Evolutionary conservation across 495 filamentous ascomycete species (phyloP).

Genomic region (Tetracladium setigerum): DNA sequence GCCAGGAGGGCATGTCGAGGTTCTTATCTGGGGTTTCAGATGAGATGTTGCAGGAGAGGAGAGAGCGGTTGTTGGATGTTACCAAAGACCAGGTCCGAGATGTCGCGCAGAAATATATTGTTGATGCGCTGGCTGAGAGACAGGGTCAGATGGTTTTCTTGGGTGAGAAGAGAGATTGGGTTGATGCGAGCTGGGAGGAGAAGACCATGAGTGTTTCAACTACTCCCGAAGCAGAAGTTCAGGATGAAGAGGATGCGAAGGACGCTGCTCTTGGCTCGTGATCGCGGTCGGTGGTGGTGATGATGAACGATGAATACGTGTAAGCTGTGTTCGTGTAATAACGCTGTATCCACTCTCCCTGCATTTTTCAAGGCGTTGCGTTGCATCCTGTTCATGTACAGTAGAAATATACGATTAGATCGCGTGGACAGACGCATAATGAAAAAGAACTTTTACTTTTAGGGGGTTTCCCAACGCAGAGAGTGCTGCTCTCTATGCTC

Average conservation of each 20-base stretch:
- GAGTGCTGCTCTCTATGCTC: too few species aligned
- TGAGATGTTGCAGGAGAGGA: slow-evolving; percentile 80
- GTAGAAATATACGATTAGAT: too few species aligned
- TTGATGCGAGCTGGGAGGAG: slow-evolving; percentile 43
- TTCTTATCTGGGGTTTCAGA: slow-evolving; percentile 82
- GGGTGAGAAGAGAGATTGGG: slow-evolving; percentile 79
- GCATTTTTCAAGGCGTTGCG: background rate
- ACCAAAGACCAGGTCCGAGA: slow-evolving; percentile 70
- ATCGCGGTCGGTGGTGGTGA: background rate
- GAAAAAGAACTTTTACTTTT: too few species aligned
- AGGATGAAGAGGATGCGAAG: slow-evolving; percentile 16
- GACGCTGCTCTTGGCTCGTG: slow-evolving; percentile 16
- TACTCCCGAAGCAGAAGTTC: slow-evolving; percentile 9
- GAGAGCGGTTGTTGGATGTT: slow-evolving; percentile 84
- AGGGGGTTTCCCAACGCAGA: too few species aligned
- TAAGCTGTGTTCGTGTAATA: slow-evolving; percentile 10
- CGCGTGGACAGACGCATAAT: too few species aligned
- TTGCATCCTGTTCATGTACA: background rate
- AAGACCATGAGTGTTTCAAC: slow-evolving; percentile 44
- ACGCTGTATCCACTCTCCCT: slow-evolving; percentile 17
- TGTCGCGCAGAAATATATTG: slow-evolving; percentile 74
- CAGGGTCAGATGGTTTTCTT: slow-evolving; percentile 59
- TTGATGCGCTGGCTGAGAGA: slow-evolving; percentile 52
- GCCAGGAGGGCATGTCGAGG: slow-evolving; percentile 73
- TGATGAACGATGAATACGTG: slow-evolving; percentile 1